Conservation (phyloP, 2,329 filamentous ascomycete genomes). For the Colletotrichum costaricense region DNA sequence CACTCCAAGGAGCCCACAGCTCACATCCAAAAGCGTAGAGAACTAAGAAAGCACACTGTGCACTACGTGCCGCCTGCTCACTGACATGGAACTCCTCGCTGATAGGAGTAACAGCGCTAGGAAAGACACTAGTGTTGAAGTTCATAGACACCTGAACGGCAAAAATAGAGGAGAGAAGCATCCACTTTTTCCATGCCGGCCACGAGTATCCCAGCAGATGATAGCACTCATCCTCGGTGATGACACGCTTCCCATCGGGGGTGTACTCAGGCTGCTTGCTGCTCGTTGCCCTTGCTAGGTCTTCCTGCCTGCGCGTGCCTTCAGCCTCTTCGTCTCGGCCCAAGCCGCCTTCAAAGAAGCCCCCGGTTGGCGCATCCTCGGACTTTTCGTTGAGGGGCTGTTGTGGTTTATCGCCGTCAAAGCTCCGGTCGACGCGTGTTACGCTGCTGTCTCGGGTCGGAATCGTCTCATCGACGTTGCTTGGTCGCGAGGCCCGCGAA, state of each 20-base stretch:
- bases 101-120: conserved; percentile 60
- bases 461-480: neutral
- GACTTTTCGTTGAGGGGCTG: neutral
- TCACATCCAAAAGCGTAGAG: conserved; percentile 61
- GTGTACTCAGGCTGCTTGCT: conserved; percentile 27
- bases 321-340: conserved; percentile 26
- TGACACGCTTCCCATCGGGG: conserved; percentile 48
- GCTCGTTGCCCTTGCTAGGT: neutral
- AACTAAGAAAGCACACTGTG: conserved; percentile 61
- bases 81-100: conserved; percentile 57
- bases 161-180: conserved; percentile 61
- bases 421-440: conserved; percentile 6
- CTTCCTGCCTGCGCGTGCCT: neutral
- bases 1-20: conserved; percentile 66
- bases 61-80: conserved; percentile 57
- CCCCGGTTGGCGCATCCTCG: neutral
- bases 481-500: neutral
- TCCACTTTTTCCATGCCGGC: conserved; percentile 62
- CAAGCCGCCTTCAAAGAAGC: conserved; percentile 20
- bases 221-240: conserved; percentile 61
- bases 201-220: conserved; percentile 57
- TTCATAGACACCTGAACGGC: conserved; percentile 67
- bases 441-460: conserved; percentile 19
- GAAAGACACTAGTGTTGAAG: conserved; percentile 63
- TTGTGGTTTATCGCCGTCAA: conserved; percentile 11